Percentiles rank a stretch among this genome's conserved stretches.
phyloP scores from a whole-genome alignment of 108 stramenopile genomes.

The Cyclotella kingstonii region DNA sequence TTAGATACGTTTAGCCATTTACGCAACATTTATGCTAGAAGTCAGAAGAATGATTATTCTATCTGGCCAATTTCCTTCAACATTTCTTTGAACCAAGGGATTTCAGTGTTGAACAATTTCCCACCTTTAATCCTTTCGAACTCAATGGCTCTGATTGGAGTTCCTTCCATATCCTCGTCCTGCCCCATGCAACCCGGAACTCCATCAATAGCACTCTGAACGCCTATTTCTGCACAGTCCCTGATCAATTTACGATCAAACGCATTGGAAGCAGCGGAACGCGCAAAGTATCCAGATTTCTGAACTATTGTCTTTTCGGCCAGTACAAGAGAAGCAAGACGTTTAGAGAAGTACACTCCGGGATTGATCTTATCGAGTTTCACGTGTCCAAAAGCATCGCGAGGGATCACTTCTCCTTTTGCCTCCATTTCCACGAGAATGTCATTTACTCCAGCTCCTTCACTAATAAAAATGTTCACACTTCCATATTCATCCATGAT shows the following conservation, averaged over 20 bases:
- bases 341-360: constrained; percentile 81
- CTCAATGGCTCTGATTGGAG: constrained; percentile 85
- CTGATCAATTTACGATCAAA: constrained; percentile 83
- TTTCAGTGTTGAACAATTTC: constrained; percentile 71
- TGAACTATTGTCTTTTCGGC: constrained; percentile 93
- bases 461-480: constrained; percentile 90
- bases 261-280: constrained; percentile 80
- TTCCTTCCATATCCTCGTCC: constrained; percentile 84
- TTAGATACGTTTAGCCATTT: too few relatives aligned
- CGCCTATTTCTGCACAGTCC: constrained; percentile 80
- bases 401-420: constrained; percentile 54
- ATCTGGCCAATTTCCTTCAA: constrained; percentile 84
- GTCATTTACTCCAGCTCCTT: constrained; percentile 85
- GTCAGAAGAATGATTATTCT: too few relatives aligned
- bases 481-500: constrained; percentile 85
- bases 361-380: constrained; percentile 86
- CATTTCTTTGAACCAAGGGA: constrained; percentile 84
- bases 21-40: too few relatives aligned
- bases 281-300: constrained; percentile 90
- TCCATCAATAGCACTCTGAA: constrained; percentile 74
- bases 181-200: constrained; percentile 88
- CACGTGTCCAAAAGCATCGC: constrained; percentile 93
- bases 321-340: constrained; percentile 62
- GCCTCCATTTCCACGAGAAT: constrained; percentile 84
- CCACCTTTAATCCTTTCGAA: constrained; percentile 91